These are phyloP conservation scores for Calocybe cyanea DNA, from an alignment of 768 basidiomycete species.

Conservation along the genomic window DNA sequence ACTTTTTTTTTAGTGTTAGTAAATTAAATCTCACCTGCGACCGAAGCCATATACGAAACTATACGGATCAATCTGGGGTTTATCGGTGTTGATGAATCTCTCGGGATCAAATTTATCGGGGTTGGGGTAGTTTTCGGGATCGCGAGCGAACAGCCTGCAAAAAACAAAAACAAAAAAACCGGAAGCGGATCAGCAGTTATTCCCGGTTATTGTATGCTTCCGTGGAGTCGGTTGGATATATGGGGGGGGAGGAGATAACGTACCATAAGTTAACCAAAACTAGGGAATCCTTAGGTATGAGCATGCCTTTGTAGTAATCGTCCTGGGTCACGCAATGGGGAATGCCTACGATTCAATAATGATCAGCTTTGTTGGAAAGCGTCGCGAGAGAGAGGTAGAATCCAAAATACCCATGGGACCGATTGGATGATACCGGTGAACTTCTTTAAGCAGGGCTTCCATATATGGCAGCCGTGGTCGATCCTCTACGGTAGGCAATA, in stretches of 20 bases:
- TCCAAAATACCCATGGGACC: constrained; percentile 15
- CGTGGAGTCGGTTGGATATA: no score
- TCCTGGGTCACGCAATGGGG: constrained; percentile 33
- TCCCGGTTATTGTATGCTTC: no score
- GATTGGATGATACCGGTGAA: constrained; percentile 15
- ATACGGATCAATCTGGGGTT: constrained; percentile 25
- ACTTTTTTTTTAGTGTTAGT: no score
- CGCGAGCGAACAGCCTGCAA: constrained; percentile 33
- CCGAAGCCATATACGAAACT: constrained; percentile 35
- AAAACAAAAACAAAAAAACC: no score
- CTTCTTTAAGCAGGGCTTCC: constrained; percentile 13
- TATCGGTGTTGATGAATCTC: constrained; percentile 37
- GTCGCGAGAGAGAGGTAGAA: constrained; percentile 24
- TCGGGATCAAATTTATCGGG: constrained; percentile 40
- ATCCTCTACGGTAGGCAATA: constrained; percentile 12
- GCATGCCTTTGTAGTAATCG: constrained; percentile 42
- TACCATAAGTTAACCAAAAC: constrained; percentile 33
- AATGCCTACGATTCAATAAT: constrained; percentile 18
- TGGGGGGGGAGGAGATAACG: background rate
- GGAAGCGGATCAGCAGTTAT: no score
- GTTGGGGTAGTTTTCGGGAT: constrained; percentile 30
- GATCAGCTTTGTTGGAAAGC: constrained; percentile 13
- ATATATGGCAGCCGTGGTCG: constrained; percentile 12
- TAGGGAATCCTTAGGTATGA: constrained; percentile 39
- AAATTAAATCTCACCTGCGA: constrained; percentile 30